Base-by-base conservation (phyloP, 345 rosid genomes). In the Cardamine occulta region DNA sequence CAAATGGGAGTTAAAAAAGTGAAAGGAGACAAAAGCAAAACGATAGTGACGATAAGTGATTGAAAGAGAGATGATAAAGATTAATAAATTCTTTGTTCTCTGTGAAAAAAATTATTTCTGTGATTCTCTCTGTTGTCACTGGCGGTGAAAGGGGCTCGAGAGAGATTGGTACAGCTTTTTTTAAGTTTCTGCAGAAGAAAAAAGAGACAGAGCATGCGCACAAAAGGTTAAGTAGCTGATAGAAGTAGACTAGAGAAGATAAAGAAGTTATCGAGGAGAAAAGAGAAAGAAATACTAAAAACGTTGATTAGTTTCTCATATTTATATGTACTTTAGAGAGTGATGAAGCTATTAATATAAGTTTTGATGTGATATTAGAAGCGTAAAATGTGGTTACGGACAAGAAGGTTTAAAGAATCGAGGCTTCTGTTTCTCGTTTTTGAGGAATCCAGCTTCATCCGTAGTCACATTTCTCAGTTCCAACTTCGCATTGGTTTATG, bases 81-180 rank as follows among this genome's bases (percentile, higher is more conserved):
- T 31, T 5, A 31, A 4, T 31, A 31, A 31, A 31, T 31, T 31
- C 32, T 31, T 31, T 31, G 6, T 31, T 31, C 6, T 31, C 29
- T 57, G 39, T 65, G 53, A 21, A n/a, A 49, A 49, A 11, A 14
- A 34, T 9, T 40, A 55, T 55, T n/a, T 66, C 78, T 65, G 69
- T 72, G 73, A 64, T 72, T 78, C 75, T 76, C 59, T 71, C 61
- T 60, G 63, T 65, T 68, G 68, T 72, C 70, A 73, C 74, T 68
- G 37, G 60, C 80, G 34, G 79, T 40, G 81, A 71, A 68, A 74
- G 80, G 73, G 79, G 80, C 85, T 82, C 65, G 73, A 68, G 83
- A 75, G 83, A 80, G 74, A 69, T 63, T 74, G 72, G 64, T 65
- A 52, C 82, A 70, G 21, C 23, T 47, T 47, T 47, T 45, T 47